Conservation (phyloP, 179 eudicot genomes). For the Pouteria campechiana region DNA sequence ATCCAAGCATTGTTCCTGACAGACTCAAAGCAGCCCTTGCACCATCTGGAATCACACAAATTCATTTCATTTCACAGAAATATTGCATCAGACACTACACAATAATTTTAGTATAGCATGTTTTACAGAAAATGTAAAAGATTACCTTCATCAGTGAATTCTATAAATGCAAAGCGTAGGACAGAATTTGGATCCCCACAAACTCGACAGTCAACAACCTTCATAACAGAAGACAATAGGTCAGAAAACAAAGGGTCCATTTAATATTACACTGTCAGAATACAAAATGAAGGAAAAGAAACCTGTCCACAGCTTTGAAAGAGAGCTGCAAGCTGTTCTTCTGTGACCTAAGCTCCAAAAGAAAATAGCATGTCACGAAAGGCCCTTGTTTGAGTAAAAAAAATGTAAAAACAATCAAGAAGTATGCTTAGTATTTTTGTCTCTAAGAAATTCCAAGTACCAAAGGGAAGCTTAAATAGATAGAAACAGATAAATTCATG, state of each 20-base stretch:
- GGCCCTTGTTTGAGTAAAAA: no score
- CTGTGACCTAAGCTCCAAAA: conserved; percentile 49
- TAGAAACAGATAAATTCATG: no score
- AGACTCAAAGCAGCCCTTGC: conserved; percentile 79
- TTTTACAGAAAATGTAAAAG: neutral
- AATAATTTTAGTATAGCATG: neutral
- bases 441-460: no score
- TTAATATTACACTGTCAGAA: neutral
- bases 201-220: conserved; percentile 95
- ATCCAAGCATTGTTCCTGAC: conserved; percentile 92
- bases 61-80: neutral
- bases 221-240: conserved; percentile 7
- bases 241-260: neutral
- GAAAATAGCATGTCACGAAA: no score
- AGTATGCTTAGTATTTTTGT: no score
- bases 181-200: conserved; percentile 91
- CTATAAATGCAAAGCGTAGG: conserved; percentile 90
- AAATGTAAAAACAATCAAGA: neutral
- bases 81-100: neutral
- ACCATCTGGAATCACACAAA: conserved; percentile 45
- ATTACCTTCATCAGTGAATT: conserved; percentile 89
- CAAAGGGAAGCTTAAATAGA: no score
- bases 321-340: conserved; percentile 71
- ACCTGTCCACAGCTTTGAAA: conserved; percentile 75
- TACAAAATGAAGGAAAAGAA: neutral